Base-by-base conservation (phyloP, 495 filamentous ascomycete genomes). In the Penicillium salamii region DNA sequence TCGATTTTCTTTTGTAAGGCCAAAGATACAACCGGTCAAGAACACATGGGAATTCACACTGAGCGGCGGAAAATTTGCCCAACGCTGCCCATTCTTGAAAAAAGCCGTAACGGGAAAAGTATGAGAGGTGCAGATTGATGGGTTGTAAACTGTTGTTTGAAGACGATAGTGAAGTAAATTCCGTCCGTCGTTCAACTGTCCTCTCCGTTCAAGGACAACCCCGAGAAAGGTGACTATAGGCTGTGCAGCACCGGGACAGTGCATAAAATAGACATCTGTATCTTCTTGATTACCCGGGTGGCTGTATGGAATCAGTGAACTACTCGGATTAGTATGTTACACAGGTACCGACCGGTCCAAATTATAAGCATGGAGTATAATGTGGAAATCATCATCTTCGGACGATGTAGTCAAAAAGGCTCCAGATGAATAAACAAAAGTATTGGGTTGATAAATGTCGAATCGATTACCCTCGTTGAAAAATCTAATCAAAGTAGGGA, bases 81-180 rank as follows among this genome's bases (percentile, higher is more conserved):
- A 55, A 0, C 52, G 52, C 7, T 43, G 43, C 2, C 56, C 48
- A 17, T 52, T 55, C 23, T 55, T 55, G 44, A 55, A 55, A 40
- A 38, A 55, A 1, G 20, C 36, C 33, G 40, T 59, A 24, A 59
- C 3, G 1, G 43, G 52, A 21, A 59, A 55, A 3, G 48, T 59
- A 23, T 59, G 39, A 19, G 39, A 5, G 32, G 38, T 39, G 42
- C 48, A 34, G 38, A 42, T 3, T 0, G 52, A 49, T 24, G n/a
- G 36, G 19, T 55, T 59, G 43, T 59, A 59, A 21, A 59, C 48
- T 1, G 44, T 52, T 8, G 41, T 15, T 17, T 49, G 43, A 12
- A 59, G 38, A 42, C 44, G 37, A 13, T 52, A 55, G 34, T 55
- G 56, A 19, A 58, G 32, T 6, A 58, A 19, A 20, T 31, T 55